Evolutionary conservation across 805 yeast genomes (phyloP), one percentile per base, ranked within the genome.

Genomic region (Candida arabinofermentans): DNA sequence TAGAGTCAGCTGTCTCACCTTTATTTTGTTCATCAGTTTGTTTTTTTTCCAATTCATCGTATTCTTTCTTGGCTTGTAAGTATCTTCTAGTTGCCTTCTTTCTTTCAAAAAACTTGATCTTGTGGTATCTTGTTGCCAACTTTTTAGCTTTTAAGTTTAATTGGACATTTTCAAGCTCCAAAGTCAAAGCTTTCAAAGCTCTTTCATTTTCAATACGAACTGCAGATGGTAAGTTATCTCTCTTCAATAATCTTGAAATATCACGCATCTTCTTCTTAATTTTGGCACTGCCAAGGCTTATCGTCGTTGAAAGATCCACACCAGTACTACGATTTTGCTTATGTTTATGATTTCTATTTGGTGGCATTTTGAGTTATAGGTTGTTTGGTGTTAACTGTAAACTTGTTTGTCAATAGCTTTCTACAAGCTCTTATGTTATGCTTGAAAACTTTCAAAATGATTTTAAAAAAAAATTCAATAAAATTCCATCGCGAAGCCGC

Each of bases 61-160:
- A 48, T 10, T 61, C 57, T 34, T 67, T 70, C 36, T 53, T 57
- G 2, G 78, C 75, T 41, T 68, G 73, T 49, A 82, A 84, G 56
- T 86, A 77, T 43, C 70, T 75, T 57, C 96, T 75, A 21, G 77
- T 51, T 0, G 96, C 93, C 71, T 89, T 90, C 66, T 88, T 87
- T 57, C 75, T 79, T 62, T 90, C 98, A 48, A 93, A 87, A 59
- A 93, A 93, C 50, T 91, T 75, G 37, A 93, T 88, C 90, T 88
- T 89, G 59, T 88, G 96, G 61, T 93, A 93, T 65, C 83, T 86
- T 51, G 80, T 75, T 10, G 87, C 69, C 61, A 53, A 62, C 22
- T 54, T 66, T 48, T 66, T 69, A 2, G 73, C 69, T 49, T 66
- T 69, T 35, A 69, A 58, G 33, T 64, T 62, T 32, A 57, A 43